A percentile compares a stretch with the other conserved stretches of the same genome.
Evolutionary conservation across 176 grass and related monocot species (phyloP).

Genomic region (Zoysia pacifica): DNA sequence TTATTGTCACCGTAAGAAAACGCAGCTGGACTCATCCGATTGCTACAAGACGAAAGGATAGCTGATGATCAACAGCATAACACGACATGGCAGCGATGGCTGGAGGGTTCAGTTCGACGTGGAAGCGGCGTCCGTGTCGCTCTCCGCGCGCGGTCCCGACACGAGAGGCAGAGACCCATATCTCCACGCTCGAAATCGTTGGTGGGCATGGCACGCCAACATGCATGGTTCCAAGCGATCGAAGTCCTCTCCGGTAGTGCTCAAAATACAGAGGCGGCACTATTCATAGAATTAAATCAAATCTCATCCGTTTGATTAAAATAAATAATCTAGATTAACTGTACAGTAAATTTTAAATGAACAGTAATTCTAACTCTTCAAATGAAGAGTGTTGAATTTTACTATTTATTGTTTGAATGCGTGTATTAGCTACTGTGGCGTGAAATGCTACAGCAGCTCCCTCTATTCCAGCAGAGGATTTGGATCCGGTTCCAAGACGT

Average conservation of each 20-base stretch:
- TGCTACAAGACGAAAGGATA: too few species aligned
- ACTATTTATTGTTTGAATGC: too few species aligned
- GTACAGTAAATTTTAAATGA: too few species aligned
- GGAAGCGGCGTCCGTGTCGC: not conserved
- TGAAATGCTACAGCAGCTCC: too few species aligned
- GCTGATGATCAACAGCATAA: not conserved
- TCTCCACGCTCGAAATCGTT: not conserved
- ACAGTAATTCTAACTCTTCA: too few species aligned
- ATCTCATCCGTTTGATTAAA: not conserved
- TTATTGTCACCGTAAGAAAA: too few species aligned
- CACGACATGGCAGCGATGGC: not conserved
- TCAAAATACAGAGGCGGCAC: constrained; percentile 32
- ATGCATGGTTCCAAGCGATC: constrained; percentile 14
- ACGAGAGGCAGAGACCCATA: not conserved
- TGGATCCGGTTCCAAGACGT: too few species aligned
- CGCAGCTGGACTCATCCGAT: too few species aligned
- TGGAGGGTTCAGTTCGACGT: not conserved
- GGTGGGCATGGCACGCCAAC: not conserved
- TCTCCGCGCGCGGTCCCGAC: not conserved
- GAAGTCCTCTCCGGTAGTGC: not conserved
- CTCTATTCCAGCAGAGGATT: too few species aligned
- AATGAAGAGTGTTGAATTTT: too few species aligned
- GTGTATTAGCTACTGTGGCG: too few species aligned
- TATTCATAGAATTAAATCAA: constrained; percentile 17
- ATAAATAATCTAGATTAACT: too few species aligned